Evolutionary conservation across 768 basidiomycete genomes (phyloP), one percentile per base, ranked within the genome.

Genomic region (Phylloporus sp.): DNA sequence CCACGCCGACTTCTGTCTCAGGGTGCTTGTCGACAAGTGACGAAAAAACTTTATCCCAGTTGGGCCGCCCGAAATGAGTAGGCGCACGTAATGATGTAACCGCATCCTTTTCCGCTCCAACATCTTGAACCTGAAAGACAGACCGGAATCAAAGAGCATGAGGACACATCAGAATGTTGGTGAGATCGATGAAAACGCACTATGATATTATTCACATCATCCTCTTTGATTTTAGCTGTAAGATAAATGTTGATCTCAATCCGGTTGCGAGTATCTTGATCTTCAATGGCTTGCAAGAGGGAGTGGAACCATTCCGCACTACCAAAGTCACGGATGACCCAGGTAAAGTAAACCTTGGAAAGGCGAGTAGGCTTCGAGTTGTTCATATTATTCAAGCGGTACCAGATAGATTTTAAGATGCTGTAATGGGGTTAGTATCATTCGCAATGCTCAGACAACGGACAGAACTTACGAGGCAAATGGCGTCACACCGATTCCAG

Each of bases 171-270:
- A 26, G n/a, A n/a, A 27, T 39, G 38, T 46, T n/a, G 58, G 54
- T 32, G 44, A 15, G 12, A 18, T 46, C 28, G 38, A n/a, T 11
- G 45, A 40, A 20, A 53, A 36, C 78, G 56, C 53, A 87, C 90
- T 48, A 94, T 80, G 67, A 97, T 95, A 65, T 95, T 97, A 71
- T 85, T 89, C 80, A 95, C 82, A 58, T 97, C 92, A 63, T 94
- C 91, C 55, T 93, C 88, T 73, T 88, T 88, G 62, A 97, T 80
- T 75, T 82, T 88, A 29, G 88, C 89, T 1, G 94, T 97, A 20
- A 97, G 81, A 68, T 95, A 93, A 59, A 92, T 95, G 72, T 86
- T 92, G 65, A 95, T 95, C 74, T 97, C 94, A 56, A 95, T 95
- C 55, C 83, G 72, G 66, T 87, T 85, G 67, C 83, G 81, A 10